Conservation (phyloP, 192 early-diverging fungal species). For the Geranomyces michiganensis region DNA sequence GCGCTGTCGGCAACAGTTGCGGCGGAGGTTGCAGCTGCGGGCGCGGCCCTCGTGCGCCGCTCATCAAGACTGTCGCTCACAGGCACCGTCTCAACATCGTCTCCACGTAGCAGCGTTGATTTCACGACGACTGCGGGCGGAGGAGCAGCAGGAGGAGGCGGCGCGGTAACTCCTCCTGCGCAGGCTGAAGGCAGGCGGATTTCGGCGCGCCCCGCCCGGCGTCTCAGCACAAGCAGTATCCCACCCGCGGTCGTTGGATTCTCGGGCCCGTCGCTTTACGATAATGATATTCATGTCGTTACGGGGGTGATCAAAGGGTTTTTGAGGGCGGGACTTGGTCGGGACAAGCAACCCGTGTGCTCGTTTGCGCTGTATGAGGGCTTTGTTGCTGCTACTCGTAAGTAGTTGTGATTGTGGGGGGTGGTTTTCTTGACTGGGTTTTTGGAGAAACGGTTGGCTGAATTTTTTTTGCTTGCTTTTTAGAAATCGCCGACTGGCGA, state of each 20-base stretch:
- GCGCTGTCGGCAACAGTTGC: constrained; percentile 30
- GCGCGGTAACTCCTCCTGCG: not conserved
- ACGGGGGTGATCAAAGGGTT: constrained; percentile 54
- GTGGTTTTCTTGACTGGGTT: no score
- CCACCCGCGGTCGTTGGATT: constrained; percentile 26
- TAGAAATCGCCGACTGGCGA: constrained; percentile 54
- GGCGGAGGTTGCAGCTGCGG: constrained; percentile 22
- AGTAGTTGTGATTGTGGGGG: no score
- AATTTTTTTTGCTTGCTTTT: not conserved
- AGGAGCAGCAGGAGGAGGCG: not conserved
- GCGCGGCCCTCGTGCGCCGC: constrained; percentile 30
- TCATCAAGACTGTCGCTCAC: constrained; percentile 46
- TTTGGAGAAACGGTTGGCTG: not conserved
- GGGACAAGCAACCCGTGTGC: constrained; percentile 48
- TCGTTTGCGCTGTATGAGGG: constrained; percentile 50
- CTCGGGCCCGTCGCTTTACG: constrained; percentile 46
- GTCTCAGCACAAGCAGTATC: constrained; percentile 21
- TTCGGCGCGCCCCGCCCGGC: constrained; percentile 13
- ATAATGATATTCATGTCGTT: constrained; percentile 61
- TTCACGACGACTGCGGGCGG: not conserved
- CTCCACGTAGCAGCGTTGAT: constrained; percentile 27
- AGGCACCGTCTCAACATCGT: constrained; percentile 40
- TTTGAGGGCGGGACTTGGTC: constrained; percentile 50
- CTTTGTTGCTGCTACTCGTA: constrained; percentile 53
- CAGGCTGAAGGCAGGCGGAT: not conserved